Conservation (phyloP, 2,329 filamentous ascomycete genomes). For the Zasmidium citrigriseum region DNA sequence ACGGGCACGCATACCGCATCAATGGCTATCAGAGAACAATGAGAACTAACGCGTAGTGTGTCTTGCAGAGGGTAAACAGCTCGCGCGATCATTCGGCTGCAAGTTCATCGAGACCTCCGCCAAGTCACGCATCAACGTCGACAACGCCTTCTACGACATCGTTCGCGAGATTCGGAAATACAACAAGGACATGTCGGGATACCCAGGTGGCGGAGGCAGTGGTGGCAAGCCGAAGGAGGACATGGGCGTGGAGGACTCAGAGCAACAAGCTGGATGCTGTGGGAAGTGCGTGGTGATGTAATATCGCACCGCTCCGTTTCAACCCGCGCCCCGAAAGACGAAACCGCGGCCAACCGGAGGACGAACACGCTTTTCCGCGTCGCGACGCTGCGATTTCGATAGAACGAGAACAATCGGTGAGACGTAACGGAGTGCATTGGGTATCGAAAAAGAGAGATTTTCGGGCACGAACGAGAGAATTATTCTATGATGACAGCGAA, state of each 20-base stretch:
- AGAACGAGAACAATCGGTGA: not conserved
- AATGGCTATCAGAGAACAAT: constrained; percentile 3
- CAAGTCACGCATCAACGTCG: constrained; percentile 96
- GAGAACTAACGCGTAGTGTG: constrained; percentile 12
- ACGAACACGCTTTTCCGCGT: not conserved
- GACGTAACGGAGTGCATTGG: constrained; percentile 8
- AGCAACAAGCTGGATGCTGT: constrained; percentile 73
- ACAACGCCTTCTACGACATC: constrained; percentile 97
- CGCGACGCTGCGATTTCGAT: not conserved
- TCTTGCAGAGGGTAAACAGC: constrained; percentile 76
- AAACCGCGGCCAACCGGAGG: not conserved
- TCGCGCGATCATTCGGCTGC: constrained; percentile 87
- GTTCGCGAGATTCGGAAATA: constrained; percentile 97
- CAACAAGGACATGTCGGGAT: constrained; percentile 96
- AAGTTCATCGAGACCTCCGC: constrained; percentile 99
- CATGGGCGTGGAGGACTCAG: constrained; percentile 75
- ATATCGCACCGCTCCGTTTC: constrained; percentile 27
- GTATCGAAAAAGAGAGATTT: constrained; percentile 1
- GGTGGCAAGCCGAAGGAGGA: constrained; percentile 54
- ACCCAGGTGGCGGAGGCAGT: constrained; percentile 63
- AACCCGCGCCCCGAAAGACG: constrained; percentile 6
- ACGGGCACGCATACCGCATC: constrained; percentile 6
- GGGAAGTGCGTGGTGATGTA: constrained; percentile 87
- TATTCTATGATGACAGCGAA: not conserved
- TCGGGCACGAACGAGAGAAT: not conserved